Conservation (phyloP, 805 yeast genomes). For the Lipomyces kockii region DNA sequence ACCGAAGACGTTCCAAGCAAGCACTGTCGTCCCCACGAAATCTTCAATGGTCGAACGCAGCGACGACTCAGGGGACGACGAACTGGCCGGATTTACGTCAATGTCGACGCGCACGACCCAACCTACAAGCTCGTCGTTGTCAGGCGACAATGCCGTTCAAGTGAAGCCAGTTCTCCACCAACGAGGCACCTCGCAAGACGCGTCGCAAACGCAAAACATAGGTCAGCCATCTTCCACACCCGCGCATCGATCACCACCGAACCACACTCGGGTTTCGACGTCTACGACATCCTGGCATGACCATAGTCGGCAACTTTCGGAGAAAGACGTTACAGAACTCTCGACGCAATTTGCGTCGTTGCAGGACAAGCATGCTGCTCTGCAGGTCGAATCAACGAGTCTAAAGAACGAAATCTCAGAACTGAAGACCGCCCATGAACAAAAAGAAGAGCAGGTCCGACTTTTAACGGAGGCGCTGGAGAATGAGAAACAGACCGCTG, state of each 20-base stretch:
- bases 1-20: slow-evolving; percentile 25
- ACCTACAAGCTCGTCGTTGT: neutral
- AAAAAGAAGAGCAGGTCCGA: slow-evolving; percentile 52
- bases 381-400: slow-evolving; percentile 5
- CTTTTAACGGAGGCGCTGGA: slow-evolving; percentile 52
- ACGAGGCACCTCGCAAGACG: neutral
- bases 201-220: neutral
- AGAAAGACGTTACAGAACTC: neutral
- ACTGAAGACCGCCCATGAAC: slow-evolving; percentile 30
- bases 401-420: slow-evolving; percentile 4
- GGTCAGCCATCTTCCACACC: neutral
- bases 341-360: slow-evolving; percentile 2
- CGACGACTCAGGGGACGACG: slow-evolving; percentile 70
- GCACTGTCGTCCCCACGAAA: slow-evolving; percentile 75
- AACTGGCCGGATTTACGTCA: slow-evolving; percentile 27
- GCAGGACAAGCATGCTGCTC: slow-evolving; percentile 11
- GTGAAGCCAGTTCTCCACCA: neutral
- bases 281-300: neutral
- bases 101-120: neutral
- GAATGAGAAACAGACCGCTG: slow-evolving; percentile 42
- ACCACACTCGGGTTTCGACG: neutral
- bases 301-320: neutral
- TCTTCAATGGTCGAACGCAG: slow-evolving; percentile 88
- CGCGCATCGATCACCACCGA: neutral
- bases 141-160: neutral